Evolutionary conservation across 1,139 yeast species (phyloP), one percentile per base, ranked within the genome.

Genomic region (Debaryomycetaceae sp.): DNA sequence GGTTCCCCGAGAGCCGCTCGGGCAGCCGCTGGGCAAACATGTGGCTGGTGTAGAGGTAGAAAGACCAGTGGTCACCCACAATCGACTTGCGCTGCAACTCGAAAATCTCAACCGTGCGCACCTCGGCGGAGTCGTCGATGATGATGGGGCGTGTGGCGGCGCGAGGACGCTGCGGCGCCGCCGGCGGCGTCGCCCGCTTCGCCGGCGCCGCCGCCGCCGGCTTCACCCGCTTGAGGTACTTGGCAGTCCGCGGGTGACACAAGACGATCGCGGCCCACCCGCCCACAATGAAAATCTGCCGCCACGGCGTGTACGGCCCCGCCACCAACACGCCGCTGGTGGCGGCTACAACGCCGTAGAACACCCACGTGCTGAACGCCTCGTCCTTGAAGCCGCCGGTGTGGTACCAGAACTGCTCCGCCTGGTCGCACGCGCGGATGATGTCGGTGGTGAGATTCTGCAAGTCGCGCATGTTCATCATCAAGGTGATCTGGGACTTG

Each of bases 321-420:
- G 77, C 51, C 5, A 72, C 49, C 24, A 76, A 57, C 1, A 77
- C 58, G 0, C 58, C 48, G 15, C 45, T 44, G 0, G 63, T 56
- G 9, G 58, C 57, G 7, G 44, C 43, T 2, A 71, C 39, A 1
- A 74, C 58, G 0, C 65, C 55, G 27, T 61, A 51, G 26, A 75
- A 60, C 2, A 76, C 53, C n/a, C 67, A 50, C 0, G 94, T 82
- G 0, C 94, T 76, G 16, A 66, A 55, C 32, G 73, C 64, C 46
- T 85, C 95, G 51, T 85, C 82, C 35, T 69, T 68, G 48, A 86
- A 86, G 3, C 83, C 82, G 9, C 85, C 85, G 4, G 81, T 70
- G 11, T 81, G 82, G 42, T 61, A 69, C 45, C 78, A 63, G 36
- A 78, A 71, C 13, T 56, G 56, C 35, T 84, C 89, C 3, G 73